Percentiles rank a stretch among this genome's conserved stretches.
These are phyloP conservation scores for Chernovozyma aurita DNA, from an alignment of 1,139 yeast genomes.

Conservation along the genomic window DNA sequence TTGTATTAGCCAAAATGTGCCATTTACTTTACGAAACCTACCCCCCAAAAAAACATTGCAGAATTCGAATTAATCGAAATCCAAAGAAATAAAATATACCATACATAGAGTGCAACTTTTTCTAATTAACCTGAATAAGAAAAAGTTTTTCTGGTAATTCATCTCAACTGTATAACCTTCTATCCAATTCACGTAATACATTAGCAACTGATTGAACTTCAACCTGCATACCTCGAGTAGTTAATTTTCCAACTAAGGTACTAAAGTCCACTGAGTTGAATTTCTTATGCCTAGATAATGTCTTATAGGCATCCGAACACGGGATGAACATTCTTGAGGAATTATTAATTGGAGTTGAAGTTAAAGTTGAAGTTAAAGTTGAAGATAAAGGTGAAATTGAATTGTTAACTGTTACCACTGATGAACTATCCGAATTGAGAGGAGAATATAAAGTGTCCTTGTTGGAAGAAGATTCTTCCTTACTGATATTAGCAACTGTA, in stretches of 20 bases:
- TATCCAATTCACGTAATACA: constrained; percentile 73
- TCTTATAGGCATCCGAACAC: constrained; percentile 83
- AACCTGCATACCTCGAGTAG: constrained; percentile 82
- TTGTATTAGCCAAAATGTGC: too few relatives aligned
- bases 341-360: constrained; percentile 15
- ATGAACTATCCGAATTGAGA: constrained; percentile 3
- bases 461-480: constrained; percentile 11
- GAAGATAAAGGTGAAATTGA: constrained; percentile 11
- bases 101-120: too few relatives aligned
- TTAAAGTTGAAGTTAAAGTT: constrained; percentile 20
- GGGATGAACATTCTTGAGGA: constrained; percentile 63
- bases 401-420: constrained; percentile 9
- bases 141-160: too few relatives aligned
- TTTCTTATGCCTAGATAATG: constrained; percentile 74
- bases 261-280: constrained; percentile 71
- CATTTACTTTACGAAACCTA: too few relatives aligned
- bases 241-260: constrained; percentile 67
- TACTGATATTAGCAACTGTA: constrained; percentile 62
- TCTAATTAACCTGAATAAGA: too few relatives aligned
- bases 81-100: too few relatives aligned
- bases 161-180: constrained; percentile 51
- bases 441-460: background rate
- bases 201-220: constrained; percentile 85
- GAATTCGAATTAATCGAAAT: too few relatives aligned
- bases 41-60: too few relatives aligned